Evolutionary conservation across 306 rosid species (phyloP), one percentile per base, ranked within the genome.

Genomic region (Prunus davidiana): DNA sequence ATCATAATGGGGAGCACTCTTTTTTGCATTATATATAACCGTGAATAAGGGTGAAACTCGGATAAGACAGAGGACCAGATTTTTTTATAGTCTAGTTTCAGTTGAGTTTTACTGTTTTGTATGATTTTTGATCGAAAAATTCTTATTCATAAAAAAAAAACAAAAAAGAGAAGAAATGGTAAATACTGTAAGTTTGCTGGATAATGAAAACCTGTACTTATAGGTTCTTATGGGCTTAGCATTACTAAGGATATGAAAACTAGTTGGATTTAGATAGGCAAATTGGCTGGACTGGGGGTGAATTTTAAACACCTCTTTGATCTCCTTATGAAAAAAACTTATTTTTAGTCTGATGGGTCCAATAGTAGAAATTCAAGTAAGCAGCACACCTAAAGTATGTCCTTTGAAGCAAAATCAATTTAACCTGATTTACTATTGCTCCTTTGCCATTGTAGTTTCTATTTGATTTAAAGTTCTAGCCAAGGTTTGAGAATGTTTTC

Each of bases 401-500:
- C 47, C 49, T 34, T 38, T 0, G 14, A 34, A 64, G 46, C 47
- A 34, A 34, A 64, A 16, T 34, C 69, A 64, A 9, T 64, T 2
- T 16, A 15, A 34, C 49, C 9, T 64, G 46, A 64, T 64, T 14
- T 30, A 34, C 14, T 34, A 65, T 32, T 56, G 14, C 16, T 56
- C 16, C 25, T 0, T 20, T 5, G 51, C 20, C 20, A 20, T 8
- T 22, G 55, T 9, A 20, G 52, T 57, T 57, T 30, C 45, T 25
- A 45, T 25, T 16, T 12, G 55, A 60, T 1, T 43, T 57, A 56
- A 54, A 55, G 76, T 24, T n/a, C 12, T 9, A 20, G 34, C 12
- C 22, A 32, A 71, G 75, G 63, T 57, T 16, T 57, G 15, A 20
- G 63, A 57, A 57, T 57, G 55, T 43, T 38, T n/a, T 72, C 56